These are phyloP conservation scores for Penicillium sp. DNA, from an alignment of 2,329 filamentous ascomycete genomes.

Conservation along the genomic window DNA sequence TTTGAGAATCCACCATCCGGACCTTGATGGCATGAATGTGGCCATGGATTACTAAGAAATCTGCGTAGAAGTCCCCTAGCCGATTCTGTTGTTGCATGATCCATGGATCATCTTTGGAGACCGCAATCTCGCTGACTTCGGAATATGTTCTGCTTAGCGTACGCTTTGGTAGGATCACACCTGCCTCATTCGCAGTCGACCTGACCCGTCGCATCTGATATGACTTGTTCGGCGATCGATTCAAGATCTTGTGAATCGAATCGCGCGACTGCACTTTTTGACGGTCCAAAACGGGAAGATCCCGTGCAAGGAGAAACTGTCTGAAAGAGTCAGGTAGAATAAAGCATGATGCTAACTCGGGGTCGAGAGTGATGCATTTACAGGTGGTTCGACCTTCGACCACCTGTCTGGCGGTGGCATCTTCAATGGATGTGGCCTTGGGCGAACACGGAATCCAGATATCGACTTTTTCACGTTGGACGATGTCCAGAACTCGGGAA, in stretches of 20 bases:
- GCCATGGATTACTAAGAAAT: constrained; percentile 67
- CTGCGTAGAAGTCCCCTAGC: constrained; percentile 69
- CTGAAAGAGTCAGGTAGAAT: constrained; percentile 69
- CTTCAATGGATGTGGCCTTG: constrained; percentile 65
- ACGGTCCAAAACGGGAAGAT: constrained; percentile 57
- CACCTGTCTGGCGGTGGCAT: constrained; percentile 64
- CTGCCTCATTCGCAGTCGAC: constrained; percentile 53
- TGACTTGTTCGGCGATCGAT: constrained; percentile 44
- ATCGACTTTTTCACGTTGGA: constrained; percentile 62
- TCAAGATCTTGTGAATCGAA: constrained; percentile 57
- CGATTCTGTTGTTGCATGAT: constrained; percentile 70
- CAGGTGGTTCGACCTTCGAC: constrained; percentile 61
- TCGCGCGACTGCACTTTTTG: constrained; percentile 56
- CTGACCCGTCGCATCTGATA: constrained; percentile 63
- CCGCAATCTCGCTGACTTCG: constrained; percentile 57
- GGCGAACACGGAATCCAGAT: constrained; percentile 75
- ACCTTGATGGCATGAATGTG: constrained; percentile 66
- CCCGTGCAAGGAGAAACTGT: constrained; percentile 55
- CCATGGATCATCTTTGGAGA: constrained; percentile 60
- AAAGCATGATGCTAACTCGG: constrained; percentile 57
- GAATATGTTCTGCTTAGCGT: constrained; percentile 56
- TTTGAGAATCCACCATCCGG: constrained; percentile 62
- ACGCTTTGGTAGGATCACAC: constrained; percentile 60
- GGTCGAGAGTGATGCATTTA: constrained; percentile 64
- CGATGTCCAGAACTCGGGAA: constrained; percentile 58